phyloP scores from a whole-genome alignment of 352 stramenopile genomes.

The Aphanomyces invadans region DNA sequence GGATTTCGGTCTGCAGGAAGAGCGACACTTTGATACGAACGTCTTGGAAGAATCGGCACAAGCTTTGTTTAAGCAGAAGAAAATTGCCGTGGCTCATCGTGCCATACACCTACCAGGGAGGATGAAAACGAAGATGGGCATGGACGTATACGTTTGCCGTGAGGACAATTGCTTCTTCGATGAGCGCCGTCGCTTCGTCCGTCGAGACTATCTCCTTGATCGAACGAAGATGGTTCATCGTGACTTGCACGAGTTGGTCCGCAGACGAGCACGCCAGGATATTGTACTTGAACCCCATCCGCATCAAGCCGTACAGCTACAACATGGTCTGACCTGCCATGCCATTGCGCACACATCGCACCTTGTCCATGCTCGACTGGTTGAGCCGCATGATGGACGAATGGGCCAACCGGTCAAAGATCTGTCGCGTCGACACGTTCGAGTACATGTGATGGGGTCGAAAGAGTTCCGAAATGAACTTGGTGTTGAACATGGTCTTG shows the following conservation, averaged over 20 bases:
- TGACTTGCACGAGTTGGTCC: constrained; percentile 83
- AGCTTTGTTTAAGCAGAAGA: constrained; percentile 73
- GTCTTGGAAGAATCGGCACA: constrained; percentile 87
- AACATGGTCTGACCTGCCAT: background rate
- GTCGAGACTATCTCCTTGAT: constrained; percentile 66
- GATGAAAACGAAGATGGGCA: background rate
- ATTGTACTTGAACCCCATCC: constrained; percentile 94
- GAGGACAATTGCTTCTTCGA: constrained; percentile 74
- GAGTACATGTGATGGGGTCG: constrained; percentile 89
- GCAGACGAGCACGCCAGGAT: constrained; percentile 69
- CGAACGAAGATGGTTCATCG: constrained; percentile 76
- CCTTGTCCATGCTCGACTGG: constrained; percentile 90
- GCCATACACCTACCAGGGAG: constrained; percentile 42
- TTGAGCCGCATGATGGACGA: constrained; percentile 93
- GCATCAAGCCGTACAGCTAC: constrained; percentile 90
- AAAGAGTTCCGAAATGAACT: constrained; percentile 89
- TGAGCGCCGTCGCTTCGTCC: constrained; percentile 50
- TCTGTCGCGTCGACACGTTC: constrained; percentile 79
- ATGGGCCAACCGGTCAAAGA: constrained; percentile 88
- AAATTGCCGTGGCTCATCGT: constrained; percentile 59
- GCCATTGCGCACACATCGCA: constrained; percentile 10
- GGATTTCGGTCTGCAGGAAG: constrained; percentile 84
- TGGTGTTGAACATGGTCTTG: constrained; percentile 88
- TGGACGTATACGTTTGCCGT: constrained; percentile 40
- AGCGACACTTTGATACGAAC: constrained; percentile 88